Evolutionary conservation across 2,329 filamentous ascomycete species (phyloP), one percentile per base, ranked within the genome.

Genomic region (Leptographium flavum): DNA sequence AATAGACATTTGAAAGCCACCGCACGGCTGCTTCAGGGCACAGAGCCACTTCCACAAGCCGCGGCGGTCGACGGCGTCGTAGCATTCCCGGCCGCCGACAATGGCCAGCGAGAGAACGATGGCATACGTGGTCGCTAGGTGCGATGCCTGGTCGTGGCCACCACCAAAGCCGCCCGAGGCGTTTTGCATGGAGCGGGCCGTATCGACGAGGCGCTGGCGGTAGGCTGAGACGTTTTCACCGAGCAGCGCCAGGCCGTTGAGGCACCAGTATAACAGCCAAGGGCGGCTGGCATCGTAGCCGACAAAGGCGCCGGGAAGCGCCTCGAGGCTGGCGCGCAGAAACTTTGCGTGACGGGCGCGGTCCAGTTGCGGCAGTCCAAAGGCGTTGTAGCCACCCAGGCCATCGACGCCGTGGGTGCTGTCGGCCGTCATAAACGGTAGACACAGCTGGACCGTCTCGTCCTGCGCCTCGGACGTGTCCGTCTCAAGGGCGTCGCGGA

Each of bases 251-350:
- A 98, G 68, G 3, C 76, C 87, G 30, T 81, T 76, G 45, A 96
- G 68, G 44, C 76, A 83, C 92, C 92, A 98, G 66, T 95, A 96
- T 52, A 94, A 72, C 56, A 94, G 75, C 92, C 92, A 98, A 10
- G 92, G 88, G 45, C 90, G 72, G 58, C 84, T 88, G 28, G 92
- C 82, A 67, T 98, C 92, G 53, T 87, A 76, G 41, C 71, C 72
- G 43, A 81, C 78, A 62, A 83, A 94, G 4, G 67, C 68, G 8
- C 73, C 65, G 0, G 90, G 86, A 49, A 93, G 76, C 41, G 67
- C 68, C 22, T 66, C 67, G 28, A 82, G 63, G 53, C 67, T 68
- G 52, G 68, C 70, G 52, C 71, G 69, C 42, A 88, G 63, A 57
- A 86, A 88, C 30, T 59, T 62, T 48, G 75, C 66, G 62, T 82